Percentiles rank a stretch among this genome's conserved stretches.
Evolutionary conservation across 441 rosid species (phyloP).

Genomic region (Erodium trifolium): DNA sequence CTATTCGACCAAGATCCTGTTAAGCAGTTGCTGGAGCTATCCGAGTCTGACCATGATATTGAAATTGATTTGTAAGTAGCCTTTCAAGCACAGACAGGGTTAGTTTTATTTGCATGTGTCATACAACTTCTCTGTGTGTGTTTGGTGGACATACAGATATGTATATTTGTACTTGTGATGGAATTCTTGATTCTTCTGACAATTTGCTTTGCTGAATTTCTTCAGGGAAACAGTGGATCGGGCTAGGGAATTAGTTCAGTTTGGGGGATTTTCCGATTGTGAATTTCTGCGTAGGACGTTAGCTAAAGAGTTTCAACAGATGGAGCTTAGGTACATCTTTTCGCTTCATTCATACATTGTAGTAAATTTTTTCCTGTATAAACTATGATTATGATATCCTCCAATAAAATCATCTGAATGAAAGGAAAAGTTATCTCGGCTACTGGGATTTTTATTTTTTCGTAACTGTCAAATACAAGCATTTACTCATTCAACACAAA

Average conservation of each 20-base stretch:
- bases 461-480: neutral
- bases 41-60: constrained; percentile 48
- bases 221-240: constrained; percentile 69
- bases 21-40: constrained; percentile 54
- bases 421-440: neutral
- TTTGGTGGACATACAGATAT: constrained; percentile 7
- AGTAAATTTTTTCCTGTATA: neutral
- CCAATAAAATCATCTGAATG: neutral
- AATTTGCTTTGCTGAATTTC: constrained; percentile 14
- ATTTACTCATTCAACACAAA: constrained; percentile 3
- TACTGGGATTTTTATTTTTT: neutral
- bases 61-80: constrained; percentile 65
- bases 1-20: constrained; percentile 93
- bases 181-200: constrained; percentile 11
- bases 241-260: constrained; percentile 52
- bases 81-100: constrained; percentile 18
- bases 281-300: constrained; percentile 62
- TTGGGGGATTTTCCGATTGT: constrained; percentile 73
- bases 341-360: neutral
- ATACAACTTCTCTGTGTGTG: constrained; percentile 2
- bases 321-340: constrained; percentile 59
- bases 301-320: constrained; percentile 63
- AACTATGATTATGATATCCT: neutral
- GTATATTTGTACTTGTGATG: neutral
- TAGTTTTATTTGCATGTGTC: neutral